Evolutionary conservation across 2,329 filamentous ascomycete genomes (phyloP), one percentile per base, ranked within the genome.

Genomic region (Sarocladiaceae sp.): DNA sequence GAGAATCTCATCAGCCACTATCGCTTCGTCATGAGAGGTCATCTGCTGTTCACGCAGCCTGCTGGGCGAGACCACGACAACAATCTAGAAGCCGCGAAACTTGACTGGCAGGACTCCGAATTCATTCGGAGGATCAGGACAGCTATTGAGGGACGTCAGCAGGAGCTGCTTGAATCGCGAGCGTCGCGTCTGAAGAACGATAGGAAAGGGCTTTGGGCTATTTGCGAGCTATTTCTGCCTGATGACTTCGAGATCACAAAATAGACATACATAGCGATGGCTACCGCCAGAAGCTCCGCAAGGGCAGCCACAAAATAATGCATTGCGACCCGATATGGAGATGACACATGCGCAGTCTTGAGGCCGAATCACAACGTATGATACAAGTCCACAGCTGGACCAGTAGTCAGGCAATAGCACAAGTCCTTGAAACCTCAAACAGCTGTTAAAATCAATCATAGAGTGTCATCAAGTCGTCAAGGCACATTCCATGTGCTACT

Each of bases 141-240:
- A 11, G 37, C 18, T 6, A n/a, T 29, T 11, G 11, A 11, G 3
- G 18, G 37, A 3, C 37, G 37, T 9, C 16, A 4, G 21, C 10
- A 3, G 18, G 37, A 41, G n/a, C 21, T 41, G 23, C 3, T 29
- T 16, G 9, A 29, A 5, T 15, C 24, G 29, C 21, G n/a, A 24
- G 9, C 19, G 19, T 29, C 37, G n/a, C 26, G 37, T n/a, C n/a
- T n/a, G n/a, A 27, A 18, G n/a, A 10, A 5, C 9, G n/a, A 27
- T 21, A 27, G 37, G 15, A 27, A 3, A 9, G 24, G 29, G 5
- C 26, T 41, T 21, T 41, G 37, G 37, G 37, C 37, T 10, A 18
- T 41, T 4, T 27, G 37, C 16, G 23, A 41, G 37, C 23, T 41
- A 9, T 41, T 41, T 24, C n/a, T 41, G 37, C n/a, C 37, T 4